Evolutionary conservation across 345 rosid genomes (phyloP), one percentile per base, ranked within the genome.

Genomic region (Pugionium cornutum): DNA sequence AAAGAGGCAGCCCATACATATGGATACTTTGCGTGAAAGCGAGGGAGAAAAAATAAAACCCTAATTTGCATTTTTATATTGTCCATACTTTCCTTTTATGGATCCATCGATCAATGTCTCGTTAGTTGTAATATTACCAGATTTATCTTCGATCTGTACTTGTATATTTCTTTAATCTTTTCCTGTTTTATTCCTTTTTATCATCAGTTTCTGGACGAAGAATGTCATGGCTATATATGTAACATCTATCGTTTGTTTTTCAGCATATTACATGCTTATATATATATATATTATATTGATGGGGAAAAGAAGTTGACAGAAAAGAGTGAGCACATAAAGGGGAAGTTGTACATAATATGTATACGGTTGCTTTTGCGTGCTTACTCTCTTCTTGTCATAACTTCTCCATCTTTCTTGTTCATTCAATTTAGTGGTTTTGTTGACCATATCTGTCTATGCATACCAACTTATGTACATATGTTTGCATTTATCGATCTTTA

Each of bases 251-350:
- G 18, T 18, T 18, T 18, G 18, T 18, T 18, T 18, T 18, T 18
- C 18, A 18, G 26, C 49, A 39, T 71, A 39, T 27, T 46, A 53
- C 2, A 61, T 34, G 31, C 29, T 53, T 30, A 31, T 29, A 10
- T 31, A 2, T 26, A 9, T 29, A 10, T 2, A 32, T 2, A 32
- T 32, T 35, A 35, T 50, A 66, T 65, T 57, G 65, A 56, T 64
- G 70, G 43, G 71, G 49, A 59, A 58, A 59, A 59, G 72, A 65
- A 73, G 37, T 66, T 73, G 72, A 73, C 76, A 72, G 76, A 72
- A 72, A 71, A 72, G 76, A 72, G 67, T 44, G 76, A 72, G 71
- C 72, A 72, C 76, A 52, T 67, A 73, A 59, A 73, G 76, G 72
- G 55, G 31, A 51, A 44, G 18, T 66, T 73, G 67, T 66, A 73